Conservation (phyloP, 2,329 filamentous ascomycete genomes). For the Aspergillus alliaceus region DNA sequence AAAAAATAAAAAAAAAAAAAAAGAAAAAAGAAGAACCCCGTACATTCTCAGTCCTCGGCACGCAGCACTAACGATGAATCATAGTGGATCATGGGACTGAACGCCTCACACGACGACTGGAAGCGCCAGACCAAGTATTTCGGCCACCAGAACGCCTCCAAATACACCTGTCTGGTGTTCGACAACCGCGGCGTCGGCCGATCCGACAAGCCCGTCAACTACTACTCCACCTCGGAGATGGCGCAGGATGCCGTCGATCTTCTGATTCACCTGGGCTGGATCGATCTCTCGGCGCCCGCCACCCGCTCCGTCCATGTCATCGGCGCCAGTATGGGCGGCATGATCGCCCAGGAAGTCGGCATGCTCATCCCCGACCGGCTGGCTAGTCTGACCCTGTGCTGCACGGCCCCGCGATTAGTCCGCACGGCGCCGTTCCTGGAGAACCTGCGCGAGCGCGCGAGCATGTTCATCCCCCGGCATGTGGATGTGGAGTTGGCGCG, state of each 20-base stretch:
- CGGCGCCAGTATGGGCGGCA: constrained; percentile 83
- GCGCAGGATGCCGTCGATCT: constrained; percentile 74
- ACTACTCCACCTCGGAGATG: constrained; percentile 85
- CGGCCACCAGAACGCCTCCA: constrained; percentile 66
- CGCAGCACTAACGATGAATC: not conserved
- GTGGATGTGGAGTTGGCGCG: constrained; percentile 66
- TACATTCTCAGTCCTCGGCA: not conserved
- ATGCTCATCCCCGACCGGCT: constrained; percentile 46
- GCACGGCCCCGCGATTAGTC: constrained; percentile 61
- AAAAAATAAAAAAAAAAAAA: no score
- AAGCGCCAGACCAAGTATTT: constrained; percentile 83
- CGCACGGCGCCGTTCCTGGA: constrained; percentile 60
- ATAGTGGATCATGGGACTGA: constrained; percentile 80
- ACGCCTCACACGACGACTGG: constrained; percentile 67
- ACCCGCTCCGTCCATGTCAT: constrained; percentile 64
- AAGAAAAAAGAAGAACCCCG: no score
- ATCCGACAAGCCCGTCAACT: constrained; percentile 72
- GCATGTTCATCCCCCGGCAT: constrained; percentile 66
- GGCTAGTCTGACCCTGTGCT: constrained; percentile 59
- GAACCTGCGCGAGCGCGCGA: constrained; percentile 61
- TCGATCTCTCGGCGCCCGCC: constrained; percentile 28
- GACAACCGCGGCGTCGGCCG: constrained; percentile 85
- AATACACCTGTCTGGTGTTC: constrained; percentile 72
- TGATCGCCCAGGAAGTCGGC: constrained; percentile 82
- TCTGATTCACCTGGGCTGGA: constrained; percentile 69